phyloP scores from a whole-genome alignment of 176 grass and related monocot genomes.

The Oryza punctata region DNA sequence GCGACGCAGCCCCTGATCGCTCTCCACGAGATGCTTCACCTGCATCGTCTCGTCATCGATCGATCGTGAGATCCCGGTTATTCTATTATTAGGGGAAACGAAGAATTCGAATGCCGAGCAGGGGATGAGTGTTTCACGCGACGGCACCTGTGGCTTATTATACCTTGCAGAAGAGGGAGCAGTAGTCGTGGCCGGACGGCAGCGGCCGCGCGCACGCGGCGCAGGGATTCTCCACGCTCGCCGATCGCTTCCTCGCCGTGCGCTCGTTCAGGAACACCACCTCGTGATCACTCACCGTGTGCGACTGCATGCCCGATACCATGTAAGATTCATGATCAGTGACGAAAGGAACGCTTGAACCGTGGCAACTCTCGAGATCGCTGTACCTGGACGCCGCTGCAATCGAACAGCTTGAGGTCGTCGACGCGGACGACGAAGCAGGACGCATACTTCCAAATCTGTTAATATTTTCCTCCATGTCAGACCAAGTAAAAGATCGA shows the following conservation, averaged over 20 bases:
- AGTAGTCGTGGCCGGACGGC: slow-evolving; percentile 29
- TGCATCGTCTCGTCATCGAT: background rate
- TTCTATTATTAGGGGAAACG: background rate
- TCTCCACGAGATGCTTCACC: slow-evolving; percentile 49
- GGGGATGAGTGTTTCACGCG: background rate
- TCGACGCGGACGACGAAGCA: slow-evolving; percentile 56
- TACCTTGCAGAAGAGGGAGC: slow-evolving; percentile 60
- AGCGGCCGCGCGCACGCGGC: slow-evolving; percentile 42
- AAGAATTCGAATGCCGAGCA: too few species aligned
- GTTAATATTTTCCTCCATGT: background rate
- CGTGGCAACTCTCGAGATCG: background rate
- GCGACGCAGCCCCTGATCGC: slow-evolving; percentile 33
- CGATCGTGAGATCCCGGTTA: background rate
- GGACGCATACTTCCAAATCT: slow-evolving; percentile 64
- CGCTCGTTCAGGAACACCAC: slow-evolving; percentile 66
- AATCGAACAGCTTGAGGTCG: slow-evolving; percentile 53
- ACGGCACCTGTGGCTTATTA: background rate
- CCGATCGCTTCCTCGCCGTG: slow-evolving; percentile 47
- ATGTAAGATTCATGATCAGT: background rate
- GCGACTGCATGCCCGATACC: slow-evolving; percentile 22
- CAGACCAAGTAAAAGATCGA: background rate
- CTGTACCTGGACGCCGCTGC: slow-evolving; percentile 48
- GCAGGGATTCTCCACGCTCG: slow-evolving; percentile 40
- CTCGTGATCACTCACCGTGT: slow-evolving; percentile 55
- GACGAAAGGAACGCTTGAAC: background rate